Evolutionary conservation across 208 protist species (phyloP), one percentile per base, ranked within the genome.

Genomic region (Crithidia sp.): DNA sequence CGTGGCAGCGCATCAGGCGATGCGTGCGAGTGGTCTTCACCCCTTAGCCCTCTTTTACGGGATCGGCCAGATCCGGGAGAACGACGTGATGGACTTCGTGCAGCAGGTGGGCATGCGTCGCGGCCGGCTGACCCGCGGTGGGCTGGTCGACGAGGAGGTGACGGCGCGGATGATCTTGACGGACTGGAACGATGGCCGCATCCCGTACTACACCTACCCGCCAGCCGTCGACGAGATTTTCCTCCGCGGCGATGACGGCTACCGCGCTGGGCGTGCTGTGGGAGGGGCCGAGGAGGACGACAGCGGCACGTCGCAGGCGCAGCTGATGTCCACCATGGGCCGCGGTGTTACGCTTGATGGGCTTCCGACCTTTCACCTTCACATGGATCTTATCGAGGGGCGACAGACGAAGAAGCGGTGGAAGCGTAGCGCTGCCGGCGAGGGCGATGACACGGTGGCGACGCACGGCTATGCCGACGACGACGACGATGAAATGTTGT

Each of bases 121-220:
- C 10, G 96, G 96, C 7, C 87, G 94, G 5, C 62, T 98, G 6
- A 78, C 72, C 14, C 92, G 97, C 52, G 95, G 95, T 43, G 96
- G 97, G 10, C 70, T 86, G 19, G 82, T 98, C 28, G 94, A 99
- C 71, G 88, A 97, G 66, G 86, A 98, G 56, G 91, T 71, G 36
- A 97, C 96, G 4, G 97, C 94, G 36, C 79, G 88, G n/a, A 91
- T 93, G 81, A 91, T 99, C 40, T 72, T 99, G 16, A 76, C 95
- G 43, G 97, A 99, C 76, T 99, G 97, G 97, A 98, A 98, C 74
- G 81, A 92, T 56, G 98, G 98, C 59, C 88, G 89, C 55, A 99
- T 99, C 65, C 84, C 89, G 40, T 99, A 98, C 86, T 99, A 98
- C 87, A 98, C 97, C 5, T 68, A 92, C 13, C 97, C 98, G 39